phyloP scores from a whole-genome alignment of 2,329 filamentous ascomycete species.

The Trichothecium sympodiale region DNA sequence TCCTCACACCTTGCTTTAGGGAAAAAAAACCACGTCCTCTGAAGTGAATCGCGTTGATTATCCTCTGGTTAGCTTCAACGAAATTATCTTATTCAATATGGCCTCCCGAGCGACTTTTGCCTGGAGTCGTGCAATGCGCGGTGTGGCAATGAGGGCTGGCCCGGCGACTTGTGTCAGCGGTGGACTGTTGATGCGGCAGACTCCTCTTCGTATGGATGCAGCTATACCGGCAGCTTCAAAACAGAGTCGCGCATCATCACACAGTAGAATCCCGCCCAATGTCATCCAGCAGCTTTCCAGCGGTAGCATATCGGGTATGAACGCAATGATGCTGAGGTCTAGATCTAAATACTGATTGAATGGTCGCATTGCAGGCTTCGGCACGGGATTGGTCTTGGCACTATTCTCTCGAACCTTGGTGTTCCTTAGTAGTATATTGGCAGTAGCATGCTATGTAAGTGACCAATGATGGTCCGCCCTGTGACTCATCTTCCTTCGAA shows the following conservation, averaged over 20 bases:
- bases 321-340: conserved; percentile 5
- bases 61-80: too few relatives aligned
- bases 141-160: too few relatives aligned
- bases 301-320: conserved; percentile 39
- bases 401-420: conserved; percentile 62
- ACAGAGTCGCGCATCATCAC: background rate
- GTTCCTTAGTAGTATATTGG: conserved; percentile 52
- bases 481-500: background rate
- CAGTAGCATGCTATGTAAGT: conserved; percentile 52
- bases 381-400: conserved; percentile 53
- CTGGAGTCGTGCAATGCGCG: too few relatives aligned
- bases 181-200: conserved; percentile 3
- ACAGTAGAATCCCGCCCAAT: conserved; percentile 13
- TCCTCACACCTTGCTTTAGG: too few relatives aligned
- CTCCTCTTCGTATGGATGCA: too few relatives aligned
- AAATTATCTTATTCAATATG: too few relatives aligned
- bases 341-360: background rate
- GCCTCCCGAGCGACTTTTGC: too few relatives aligned
- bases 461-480: too few relatives aligned
- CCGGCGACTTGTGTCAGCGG: conserved; percentile 10
- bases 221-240: too few relatives aligned
- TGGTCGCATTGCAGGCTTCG: conserved; percentile 36
- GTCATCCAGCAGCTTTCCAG: conserved; percentile 39
- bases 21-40: too few relatives aligned
- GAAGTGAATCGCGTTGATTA: too few relatives aligned